These are phyloP conservation scores for Cyclotella baltica DNA, from an alignment of 108 stramenopile genomes.

Conservation along the genomic window DNA sequence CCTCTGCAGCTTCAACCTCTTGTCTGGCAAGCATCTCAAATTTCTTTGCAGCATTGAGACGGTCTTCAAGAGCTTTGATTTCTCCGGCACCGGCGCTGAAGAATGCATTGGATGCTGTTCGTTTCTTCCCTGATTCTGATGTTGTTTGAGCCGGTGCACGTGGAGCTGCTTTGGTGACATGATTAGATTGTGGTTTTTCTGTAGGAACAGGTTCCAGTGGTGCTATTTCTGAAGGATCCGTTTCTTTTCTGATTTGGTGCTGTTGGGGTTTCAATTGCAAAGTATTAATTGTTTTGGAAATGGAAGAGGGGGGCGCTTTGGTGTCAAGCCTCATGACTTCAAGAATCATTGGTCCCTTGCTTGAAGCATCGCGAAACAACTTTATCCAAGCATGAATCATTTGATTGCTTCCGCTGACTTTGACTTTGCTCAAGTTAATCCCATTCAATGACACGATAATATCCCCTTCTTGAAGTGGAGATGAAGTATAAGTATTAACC, in stretches of 20 bases:
- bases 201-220: too few species aligned
- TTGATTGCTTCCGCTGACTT: not conserved
- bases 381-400: not conserved
- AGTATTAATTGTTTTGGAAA: too few species aligned
- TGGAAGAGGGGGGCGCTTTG: too few species aligned
- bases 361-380: not conserved
- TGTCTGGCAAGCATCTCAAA: not conserved
- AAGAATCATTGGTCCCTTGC: not conserved
- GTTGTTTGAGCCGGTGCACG: not conserved
- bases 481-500: not conserved
- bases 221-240: too few species aligned
- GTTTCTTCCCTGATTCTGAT: not conserved
- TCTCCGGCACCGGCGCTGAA: not conserved
- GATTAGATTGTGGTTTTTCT: not conserved
- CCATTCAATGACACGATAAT: not conserved
- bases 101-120: not conserved
- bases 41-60: not conserved
- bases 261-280: not conserved
- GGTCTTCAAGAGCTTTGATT: not conserved
- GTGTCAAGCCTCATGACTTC: not conserved
- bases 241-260: not conserved
- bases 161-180: not conserved
- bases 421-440: not conserved
- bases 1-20: not conserved
- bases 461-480: not conserved